A percentile compares a stretch with the other conserved stretches of the same genome.
These are phyloP conservation scores for Echeveria elegans DNA, from an alignment of 164 flowering plant species.

Conservation along the genomic window DNA sequence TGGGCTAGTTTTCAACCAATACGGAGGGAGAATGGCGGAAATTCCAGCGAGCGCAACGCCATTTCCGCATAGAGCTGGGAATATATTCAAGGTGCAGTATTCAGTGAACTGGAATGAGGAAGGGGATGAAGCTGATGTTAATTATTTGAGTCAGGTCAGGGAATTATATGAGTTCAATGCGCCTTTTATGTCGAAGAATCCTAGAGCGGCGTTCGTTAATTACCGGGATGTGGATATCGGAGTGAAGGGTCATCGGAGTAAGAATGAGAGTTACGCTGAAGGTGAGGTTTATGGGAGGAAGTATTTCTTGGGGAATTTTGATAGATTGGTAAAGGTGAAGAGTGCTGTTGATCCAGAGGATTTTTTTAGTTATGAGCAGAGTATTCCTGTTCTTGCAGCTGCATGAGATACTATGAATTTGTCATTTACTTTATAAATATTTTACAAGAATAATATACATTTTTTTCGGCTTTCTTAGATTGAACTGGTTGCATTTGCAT, in stretches of 20 bases:
- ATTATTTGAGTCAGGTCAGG: neutral
- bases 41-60: neutral
- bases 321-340: conserved; percentile 10
- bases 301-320: conserved; percentile 10
- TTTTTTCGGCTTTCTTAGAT: too few species aligned
- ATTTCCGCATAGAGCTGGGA: conserved; percentile 10
- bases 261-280: neutral
- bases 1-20: conserved; percentile 2
- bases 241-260: neutral
- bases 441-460: too few species aligned
- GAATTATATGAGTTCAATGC: neutral
- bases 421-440: too few species aligned
- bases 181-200: conserved; percentile 9
- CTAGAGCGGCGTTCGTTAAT: conserved; percentile 15
- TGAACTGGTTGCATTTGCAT: too few species aligned
- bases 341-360: conserved; percentile 11
- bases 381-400: conserved; percentile 1
- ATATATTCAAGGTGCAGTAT: conserved; percentile 7
- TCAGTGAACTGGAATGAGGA: neutral
- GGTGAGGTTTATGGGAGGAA: conserved; percentile 4
- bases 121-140: neutral
- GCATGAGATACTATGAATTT: too few species aligned
- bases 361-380: conserved; percentile 12
- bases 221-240: conserved; percentile 19
- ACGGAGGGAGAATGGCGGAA: conserved; percentile 8